These are phyloP conservation scores for Diaporthe helianthi DNA, from an alignment of 2,329 filamentous ascomycete species.

Conservation along the genomic window DNA sequence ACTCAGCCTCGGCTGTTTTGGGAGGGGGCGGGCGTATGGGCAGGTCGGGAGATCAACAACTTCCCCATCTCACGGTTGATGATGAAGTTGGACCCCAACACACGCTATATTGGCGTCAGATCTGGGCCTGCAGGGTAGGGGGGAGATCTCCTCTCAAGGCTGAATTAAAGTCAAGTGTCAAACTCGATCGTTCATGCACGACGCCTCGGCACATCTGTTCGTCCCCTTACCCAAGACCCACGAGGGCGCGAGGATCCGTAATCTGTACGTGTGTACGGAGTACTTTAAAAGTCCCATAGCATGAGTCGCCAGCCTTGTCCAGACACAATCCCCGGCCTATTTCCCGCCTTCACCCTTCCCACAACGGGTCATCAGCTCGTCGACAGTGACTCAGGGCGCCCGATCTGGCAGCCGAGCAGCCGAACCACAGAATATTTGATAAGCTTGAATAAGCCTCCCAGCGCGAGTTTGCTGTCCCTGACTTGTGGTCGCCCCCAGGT, in stretches of 20 bases:
- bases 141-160: constrained; percentile 28
- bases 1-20: constrained; percentile 21
- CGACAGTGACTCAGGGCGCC: constrained; percentile 26
- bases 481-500: neutral
- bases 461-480: constrained; percentile 16
- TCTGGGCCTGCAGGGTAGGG: constrained; percentile 24
- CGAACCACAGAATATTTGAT: constrained; percentile 18
- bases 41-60: constrained; percentile 16
- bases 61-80: neutral
- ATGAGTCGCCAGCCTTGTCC: constrained; percentile 33
- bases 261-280: constrained; percentile 28
- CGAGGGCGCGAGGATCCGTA: constrained; percentile 30
- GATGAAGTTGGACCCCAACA: constrained; percentile 16
- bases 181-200: constrained; percentile 25
- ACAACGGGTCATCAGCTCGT: constrained; percentile 30
- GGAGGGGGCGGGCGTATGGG: too few relatives aligned
- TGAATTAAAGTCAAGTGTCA: constrained; percentile 27
- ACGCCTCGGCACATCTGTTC: constrained; percentile 19
- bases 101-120: constrained; percentile 28
- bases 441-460: constrained; percentile 24
- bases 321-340: constrained; percentile 33
- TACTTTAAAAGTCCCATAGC: constrained; percentile 29
- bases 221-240: constrained; percentile 35
- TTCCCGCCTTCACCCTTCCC: constrained; percentile 28
- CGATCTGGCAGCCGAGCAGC: constrained; percentile 20